Conservation (phyloP, 495 filamentous ascomycete genomes). For the Tuber melanosporum region DNA sequence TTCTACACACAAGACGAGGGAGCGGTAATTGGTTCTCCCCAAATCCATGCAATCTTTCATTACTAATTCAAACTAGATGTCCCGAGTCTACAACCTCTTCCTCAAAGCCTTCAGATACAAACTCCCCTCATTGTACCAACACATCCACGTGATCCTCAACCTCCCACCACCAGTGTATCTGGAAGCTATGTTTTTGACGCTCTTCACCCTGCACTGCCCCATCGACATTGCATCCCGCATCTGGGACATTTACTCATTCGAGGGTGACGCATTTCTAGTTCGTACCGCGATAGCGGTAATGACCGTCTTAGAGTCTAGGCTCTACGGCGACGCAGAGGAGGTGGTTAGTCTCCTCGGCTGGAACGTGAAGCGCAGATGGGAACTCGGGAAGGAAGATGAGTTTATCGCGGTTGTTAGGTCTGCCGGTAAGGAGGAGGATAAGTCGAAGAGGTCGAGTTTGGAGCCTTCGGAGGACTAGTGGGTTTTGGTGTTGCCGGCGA, state of each 20-base stretch:
- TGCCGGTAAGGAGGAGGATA: conserved; percentile 58
- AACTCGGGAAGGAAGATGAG: conserved; percentile 55
- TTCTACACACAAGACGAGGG: conserved; percentile 73
- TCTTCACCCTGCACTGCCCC: conserved; percentile 52
- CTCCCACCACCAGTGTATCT: conserved; percentile 52
- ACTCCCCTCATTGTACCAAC: conserved; percentile 60
- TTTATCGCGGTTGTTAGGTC: conserved; percentile 64
- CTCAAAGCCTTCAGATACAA: conserved; percentile 67
- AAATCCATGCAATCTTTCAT: not conserved
- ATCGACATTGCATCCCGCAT: conserved; percentile 71
- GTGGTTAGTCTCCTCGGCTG: conserved; percentile 53
- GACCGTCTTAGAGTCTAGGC: conserved; percentile 52
- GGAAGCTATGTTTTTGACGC: conserved; percentile 48
- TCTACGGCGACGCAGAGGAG: conserved; percentile 54
- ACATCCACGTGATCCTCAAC: conserved; percentile 52
- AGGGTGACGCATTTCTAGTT: conserved; percentile 76
- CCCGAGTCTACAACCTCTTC: conserved; percentile 64
- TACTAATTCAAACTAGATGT: conserved; percentile 43
- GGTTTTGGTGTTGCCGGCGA: not conserved
- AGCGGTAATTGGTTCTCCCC: conserved; percentile 42
- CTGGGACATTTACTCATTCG: conserved; percentile 93
- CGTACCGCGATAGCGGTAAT: conserved; percentile 66
- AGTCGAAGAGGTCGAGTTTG: conserved; percentile 17
- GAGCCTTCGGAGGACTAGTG: conserved; percentile 15
- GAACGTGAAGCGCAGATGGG: conserved; percentile 46